Base-by-base conservation (phyloP, 179 eudicot genomes). In the Amaranthus tricolor region DNA sequence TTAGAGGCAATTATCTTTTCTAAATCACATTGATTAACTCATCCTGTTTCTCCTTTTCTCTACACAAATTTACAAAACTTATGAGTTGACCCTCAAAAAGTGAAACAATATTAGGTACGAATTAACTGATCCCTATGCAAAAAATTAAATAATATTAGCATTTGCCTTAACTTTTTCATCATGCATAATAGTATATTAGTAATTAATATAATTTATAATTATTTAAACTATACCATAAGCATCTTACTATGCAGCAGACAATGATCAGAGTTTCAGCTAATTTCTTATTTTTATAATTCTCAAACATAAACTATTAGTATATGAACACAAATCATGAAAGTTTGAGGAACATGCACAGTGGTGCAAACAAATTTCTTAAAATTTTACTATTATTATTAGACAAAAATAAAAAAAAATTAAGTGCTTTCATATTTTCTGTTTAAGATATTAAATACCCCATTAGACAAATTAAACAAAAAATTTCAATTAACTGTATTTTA, bases 101-200 rank as follows among this genome's bases (percentile, higher is more conserved):
- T 44, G 81, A 78, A 78, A 81, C 81, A 81, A 3, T 67, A 80
- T 67, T 80, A 66, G 78, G 78, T 81, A 80, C 74, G 54, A 69
- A 74, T 64, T 65, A 74, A 77, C 62, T 65, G 84, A 81, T 81
- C 84, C 81, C 81, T 70, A 81, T 77, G 81, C 76, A 4, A 11
- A 66, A 65, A 15, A 5, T 12, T 20, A 76, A 66, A 45, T 48
- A 24, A 43, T n/a, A 31, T 5, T 6, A 51, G n/a, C 3, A 19
- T 45, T 73, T 62, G 15, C 13, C 14, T 45, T 21, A 13, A 58
- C 67, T 60, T 60, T 40, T 21, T 19, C 15, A 64, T 52, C 58
- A 67, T 17, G 3, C 17, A 17, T 11, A 9, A 66, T 16, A n/a
- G n/a, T n/a, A 45, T 9, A 9, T 5, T 60, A 60, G 7, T 19